Evolutionary conservation across 768 basidiomycete genomes (phyloP).

Genomic region (Cyclocybe aegerita): DNA sequence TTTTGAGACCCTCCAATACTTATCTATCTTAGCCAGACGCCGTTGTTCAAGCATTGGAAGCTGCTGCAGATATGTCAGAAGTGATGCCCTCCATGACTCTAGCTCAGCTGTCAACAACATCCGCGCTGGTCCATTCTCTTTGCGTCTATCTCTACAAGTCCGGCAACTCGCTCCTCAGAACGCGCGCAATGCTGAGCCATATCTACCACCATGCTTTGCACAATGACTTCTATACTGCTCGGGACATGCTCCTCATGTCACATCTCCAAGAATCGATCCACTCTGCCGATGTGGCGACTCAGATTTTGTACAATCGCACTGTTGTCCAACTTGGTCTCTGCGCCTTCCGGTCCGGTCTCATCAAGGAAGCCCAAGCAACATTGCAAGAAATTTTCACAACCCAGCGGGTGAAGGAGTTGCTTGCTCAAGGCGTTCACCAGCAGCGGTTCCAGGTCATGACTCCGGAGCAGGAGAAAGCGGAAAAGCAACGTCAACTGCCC

Average conservation of each 20-base stretch:
- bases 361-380: slow-evolving; percentile 90
- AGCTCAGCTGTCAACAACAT: slow-evolving; percentile 52
- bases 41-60: slow-evolving; percentile 88
- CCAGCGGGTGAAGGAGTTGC: slow-evolving; percentile 93
- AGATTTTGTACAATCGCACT: slow-evolving; percentile 97
- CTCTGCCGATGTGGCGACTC: slow-evolving; percentile 94
- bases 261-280: slow-evolving; percentile 97
- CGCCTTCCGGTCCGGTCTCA: slow-evolving; percentile 93
- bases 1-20: slow-evolving; percentile 9
- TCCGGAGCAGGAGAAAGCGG: slow-evolving; percentile 96
- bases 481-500: slow-evolving; percentile 92
- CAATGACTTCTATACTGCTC: slow-evolving; percentile 94
- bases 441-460: slow-evolving; percentile 84
- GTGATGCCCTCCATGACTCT: slow-evolving; percentile 66
- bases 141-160: slow-evolving; percentile 93
- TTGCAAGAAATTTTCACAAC: slow-evolving; percentile 96
- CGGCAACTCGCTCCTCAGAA: slow-evolving; percentile 88
- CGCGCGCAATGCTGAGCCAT: slow-evolving; percentile 96
- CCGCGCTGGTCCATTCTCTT: slow-evolving; percentile 81
- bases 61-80: slow-evolving; percentile 55
- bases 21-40: slow-evolving; percentile 71
- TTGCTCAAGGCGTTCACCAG: slow-evolving; percentile 95
- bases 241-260: slow-evolving; percentile 98
- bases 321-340: slow-evolving; percentile 96
- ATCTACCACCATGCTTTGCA: slow-evolving; percentile 97